phyloP scores from a whole-genome alignment of 345 rosid genomes.

The Xanthoceras sorbifolium region DNA sequence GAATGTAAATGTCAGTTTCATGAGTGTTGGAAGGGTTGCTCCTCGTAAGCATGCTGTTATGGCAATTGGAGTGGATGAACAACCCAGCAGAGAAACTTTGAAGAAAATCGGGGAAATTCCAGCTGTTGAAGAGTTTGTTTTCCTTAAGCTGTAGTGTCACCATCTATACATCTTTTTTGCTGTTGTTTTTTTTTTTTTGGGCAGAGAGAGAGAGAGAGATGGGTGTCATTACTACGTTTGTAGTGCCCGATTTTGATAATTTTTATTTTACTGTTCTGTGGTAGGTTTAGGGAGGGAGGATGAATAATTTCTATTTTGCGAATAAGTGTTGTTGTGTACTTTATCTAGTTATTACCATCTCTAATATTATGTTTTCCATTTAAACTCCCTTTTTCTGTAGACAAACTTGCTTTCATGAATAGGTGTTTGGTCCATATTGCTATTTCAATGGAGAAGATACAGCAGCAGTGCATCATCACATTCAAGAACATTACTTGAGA shows the following conservation, averaged over 20 bases:
- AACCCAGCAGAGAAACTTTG: constrained; percentile 53
- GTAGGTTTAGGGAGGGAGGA: constrained; percentile 11
- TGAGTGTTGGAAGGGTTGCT: constrained; percentile 89
- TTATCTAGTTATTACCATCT: constrained; percentile 1
- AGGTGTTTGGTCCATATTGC: background rate
- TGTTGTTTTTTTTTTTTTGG: background rate
- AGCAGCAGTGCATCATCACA: background rate
- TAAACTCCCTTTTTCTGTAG: background rate
- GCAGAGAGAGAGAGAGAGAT: background rate
- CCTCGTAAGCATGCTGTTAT: constrained; percentile 80
- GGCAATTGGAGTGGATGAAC: constrained; percentile 85
- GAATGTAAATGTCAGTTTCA: constrained; percentile 80
- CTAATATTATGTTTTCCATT: background rate
- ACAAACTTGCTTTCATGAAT: no score
- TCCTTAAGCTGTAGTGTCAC: constrained; percentile 57
- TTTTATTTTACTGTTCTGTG: constrained; percentile 3
- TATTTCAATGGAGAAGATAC: background rate
- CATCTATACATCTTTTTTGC: background rate
- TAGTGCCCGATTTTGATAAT: constrained; percentile 31
- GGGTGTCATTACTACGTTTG: constrained; percentile 17
- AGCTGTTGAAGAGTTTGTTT: constrained; percentile 73
- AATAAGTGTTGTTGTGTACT: constrained; percentile 1
- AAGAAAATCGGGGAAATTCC: constrained; percentile 70
- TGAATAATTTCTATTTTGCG: constrained; percentile 24
- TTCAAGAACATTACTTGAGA: background rate